Conservation (phyloP, 2,329 filamentous ascomycete genomes). For the Periconia sp. region DNA sequence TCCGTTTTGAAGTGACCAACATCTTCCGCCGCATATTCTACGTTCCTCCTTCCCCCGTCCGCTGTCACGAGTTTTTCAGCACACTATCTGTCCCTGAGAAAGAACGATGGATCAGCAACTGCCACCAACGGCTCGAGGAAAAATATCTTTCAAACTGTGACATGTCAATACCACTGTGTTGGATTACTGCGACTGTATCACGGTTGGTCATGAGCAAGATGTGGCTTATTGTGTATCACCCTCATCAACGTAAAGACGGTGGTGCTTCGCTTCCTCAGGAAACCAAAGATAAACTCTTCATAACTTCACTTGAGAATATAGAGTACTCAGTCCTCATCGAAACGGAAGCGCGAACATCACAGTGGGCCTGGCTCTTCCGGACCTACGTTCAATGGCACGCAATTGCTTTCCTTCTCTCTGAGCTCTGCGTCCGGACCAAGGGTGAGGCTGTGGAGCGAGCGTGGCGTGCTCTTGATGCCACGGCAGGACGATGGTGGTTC, state of each 20-base stretch:
- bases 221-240: constrained; percentile 76
- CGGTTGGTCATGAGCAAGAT: constrained; percentile 76
- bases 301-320: constrained; percentile 72
- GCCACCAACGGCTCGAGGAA: constrained; percentile 50
- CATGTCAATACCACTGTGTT: constrained; percentile 62
- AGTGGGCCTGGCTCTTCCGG: constrained; percentile 67
- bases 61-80: constrained; percentile 47
- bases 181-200: constrained; percentile 68
- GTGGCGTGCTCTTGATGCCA: constrained; percentile 59
- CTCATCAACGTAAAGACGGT: constrained; percentile 64
- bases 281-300: constrained; percentile 68
- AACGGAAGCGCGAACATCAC: constrained; percentile 61
- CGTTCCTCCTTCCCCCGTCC: constrained; percentile 45
- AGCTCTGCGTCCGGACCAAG: constrained; percentile 59
- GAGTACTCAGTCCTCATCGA: constrained; percentile 70
- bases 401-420: constrained; percentile 62
- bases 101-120: constrained; percentile 53
- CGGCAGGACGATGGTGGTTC: constrained; percentile 47
- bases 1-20: constrained; percentile 56
- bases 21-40: constrained; percentile 51
- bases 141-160: constrained; percentile 56
- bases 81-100: constrained; percentile 51
- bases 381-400: constrained; percentile 69
- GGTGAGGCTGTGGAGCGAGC: constrained; percentile 62
- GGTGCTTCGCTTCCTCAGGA: constrained; percentile 60